These are phyloP conservation scores for Pythium pyrilobum DNA, from an alignment of 352 stramenopile genomes.

Conservation along the genomic window DNA sequence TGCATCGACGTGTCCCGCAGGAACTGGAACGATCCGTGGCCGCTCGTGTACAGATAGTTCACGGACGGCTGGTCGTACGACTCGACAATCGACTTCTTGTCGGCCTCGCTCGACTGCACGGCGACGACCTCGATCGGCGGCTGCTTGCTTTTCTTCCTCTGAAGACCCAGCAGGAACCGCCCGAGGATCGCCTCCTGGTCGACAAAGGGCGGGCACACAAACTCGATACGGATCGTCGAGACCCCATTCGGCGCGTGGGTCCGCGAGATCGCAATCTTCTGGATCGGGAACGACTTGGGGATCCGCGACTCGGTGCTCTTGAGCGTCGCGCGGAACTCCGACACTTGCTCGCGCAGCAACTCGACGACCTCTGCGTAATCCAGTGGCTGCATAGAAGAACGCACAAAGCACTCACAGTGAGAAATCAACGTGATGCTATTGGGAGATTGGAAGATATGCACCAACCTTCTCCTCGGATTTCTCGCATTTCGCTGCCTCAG, in stretches of 20 bases:
- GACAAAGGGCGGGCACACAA: slow-evolving; percentile 69
- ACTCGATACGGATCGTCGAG: slow-evolving; percentile 79
- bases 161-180: slow-evolving; percentile 56
- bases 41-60: slow-evolving; percentile 66
- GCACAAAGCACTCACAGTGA: neutral
- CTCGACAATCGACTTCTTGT: slow-evolving; percentile 57
- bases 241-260: slow-evolving; percentile 77
- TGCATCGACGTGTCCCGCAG: slow-evolving; percentile 47
- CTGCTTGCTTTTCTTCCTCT: slow-evolving; percentile 17
- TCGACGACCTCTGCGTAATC: slow-evolving; percentile 68
- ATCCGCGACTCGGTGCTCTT: slow-evolving; percentile 67
- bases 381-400: slow-evolving; percentile 30
- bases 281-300: slow-evolving; percentile 72
- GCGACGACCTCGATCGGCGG: slow-evolving; percentile 52
- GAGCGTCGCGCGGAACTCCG: slow-evolving; percentile 69
- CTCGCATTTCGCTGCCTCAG: too few species aligned
- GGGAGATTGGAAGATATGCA: too few species aligned
- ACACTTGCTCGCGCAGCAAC: slow-evolving; percentile 62
- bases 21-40: slow-evolving; percentile 81
- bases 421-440: too few species aligned
- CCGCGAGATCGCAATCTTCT: slow-evolving; percentile 80
- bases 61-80: slow-evolving; percentile 66
- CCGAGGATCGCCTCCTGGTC: slow-evolving; percentile 71
- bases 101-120: slow-evolving; percentile 21
- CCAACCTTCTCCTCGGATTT: too few species aligned